Conservation (phyloP, 345 rosid species). For the Syzygium aqueum region DNA sequence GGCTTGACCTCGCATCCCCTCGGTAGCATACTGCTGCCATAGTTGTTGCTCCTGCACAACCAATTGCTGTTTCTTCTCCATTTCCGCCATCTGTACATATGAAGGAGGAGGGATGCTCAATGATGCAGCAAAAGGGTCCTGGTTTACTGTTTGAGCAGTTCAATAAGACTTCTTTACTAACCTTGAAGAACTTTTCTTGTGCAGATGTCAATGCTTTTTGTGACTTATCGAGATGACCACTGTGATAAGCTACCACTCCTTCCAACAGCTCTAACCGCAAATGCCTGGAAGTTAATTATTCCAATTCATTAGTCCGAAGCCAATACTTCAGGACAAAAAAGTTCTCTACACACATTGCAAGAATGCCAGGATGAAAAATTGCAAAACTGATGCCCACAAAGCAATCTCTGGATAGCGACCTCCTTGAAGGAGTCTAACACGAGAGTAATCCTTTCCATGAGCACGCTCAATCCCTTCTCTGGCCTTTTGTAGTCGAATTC, state of each 20-base stretch:
- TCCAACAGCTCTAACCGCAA: conserved; percentile 85
- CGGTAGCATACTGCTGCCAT: conserved; percentile 50
- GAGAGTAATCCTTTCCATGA: conserved; percentile 84
- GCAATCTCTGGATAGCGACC: conserved; percentile 76
- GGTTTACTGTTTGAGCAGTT: conserved; percentile 32
- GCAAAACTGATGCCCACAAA: conserved; percentile 37
- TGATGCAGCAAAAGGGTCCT: conserved; percentile 68
- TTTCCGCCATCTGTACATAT: conserved; percentile 63
- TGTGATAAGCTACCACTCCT: conserved; percentile 92
- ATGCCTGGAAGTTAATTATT: conserved; percentile 30
- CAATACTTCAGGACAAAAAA: background rate
- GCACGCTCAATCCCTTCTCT: conserved; percentile 87
- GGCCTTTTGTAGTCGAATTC: conserved; percentile 68
- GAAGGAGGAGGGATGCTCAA: conserved; percentile 56
- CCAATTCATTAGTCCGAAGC: background rate
- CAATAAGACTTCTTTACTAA: conserved; percentile 16
- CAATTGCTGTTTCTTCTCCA: conserved; percentile 56
- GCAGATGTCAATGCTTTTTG: conserved; percentile 60
- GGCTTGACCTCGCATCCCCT: conserved; percentile 67
- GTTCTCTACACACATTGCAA: background rate
- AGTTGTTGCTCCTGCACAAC: conserved; percentile 53
- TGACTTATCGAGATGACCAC: conserved; percentile 56
- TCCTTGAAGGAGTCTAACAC: conserved; percentile 76
- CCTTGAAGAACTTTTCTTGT: conserved; percentile 65
- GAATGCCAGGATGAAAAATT: background rate